A percentile compares a stretch with the other conserved stretches of the same genome.
Conservation (phyloP, 805 yeast genomes). For the Novakomyces olei region DNA sequence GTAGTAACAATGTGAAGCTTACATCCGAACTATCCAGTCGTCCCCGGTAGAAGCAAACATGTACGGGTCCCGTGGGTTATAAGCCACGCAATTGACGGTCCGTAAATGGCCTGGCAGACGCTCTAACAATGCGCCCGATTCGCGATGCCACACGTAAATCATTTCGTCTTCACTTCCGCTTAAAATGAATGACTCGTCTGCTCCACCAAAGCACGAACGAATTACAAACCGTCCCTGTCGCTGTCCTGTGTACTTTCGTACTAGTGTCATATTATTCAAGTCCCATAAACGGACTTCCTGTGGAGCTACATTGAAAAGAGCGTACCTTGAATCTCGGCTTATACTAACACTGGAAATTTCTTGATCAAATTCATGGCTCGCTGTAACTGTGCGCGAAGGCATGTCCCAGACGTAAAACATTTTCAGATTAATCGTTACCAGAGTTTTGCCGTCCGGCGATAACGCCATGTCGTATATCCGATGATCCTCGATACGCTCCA, state of each 20-base stretch:
- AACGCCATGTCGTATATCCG: conserved; percentile 50
- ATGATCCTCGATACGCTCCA: conserved; percentile 16
- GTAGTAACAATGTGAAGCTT: too few species aligned
- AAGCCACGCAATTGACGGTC: conserved; percentile 56
- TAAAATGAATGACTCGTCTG: conserved; percentile 43
- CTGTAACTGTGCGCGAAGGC: too few species aligned
- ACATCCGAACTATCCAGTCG: conserved; percentile 46
- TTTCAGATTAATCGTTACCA: too few species aligned
- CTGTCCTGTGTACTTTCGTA: conserved; percentile 49
- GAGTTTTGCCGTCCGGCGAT: conserved; percentile 35
- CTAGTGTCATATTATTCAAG: conserved; percentile 31
- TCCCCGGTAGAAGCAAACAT: conserved; percentile 74
- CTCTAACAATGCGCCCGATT: conserved; percentile 42
- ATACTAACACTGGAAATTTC: too few species aligned
- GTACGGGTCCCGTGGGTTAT: conserved; percentile 30
- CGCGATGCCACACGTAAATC: conserved; percentile 56
- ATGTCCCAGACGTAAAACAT: too few species aligned
- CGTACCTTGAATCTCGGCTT: conserved; percentile 32
- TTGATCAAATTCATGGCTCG: too few species aligned
- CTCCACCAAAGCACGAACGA: conserved; percentile 56
- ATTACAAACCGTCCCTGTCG: conserved; percentile 47
- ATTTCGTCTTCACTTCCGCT: conserved; percentile 70
- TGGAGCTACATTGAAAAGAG: conserved; percentile 39
- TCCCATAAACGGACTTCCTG: conserved; percentile 74
- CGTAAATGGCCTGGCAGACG: conserved; percentile 41